These are phyloP conservation scores for Darksidea phi DNA, from an alignment of 495 filamentous ascomycete genomes.

Conservation along the genomic window DNA sequence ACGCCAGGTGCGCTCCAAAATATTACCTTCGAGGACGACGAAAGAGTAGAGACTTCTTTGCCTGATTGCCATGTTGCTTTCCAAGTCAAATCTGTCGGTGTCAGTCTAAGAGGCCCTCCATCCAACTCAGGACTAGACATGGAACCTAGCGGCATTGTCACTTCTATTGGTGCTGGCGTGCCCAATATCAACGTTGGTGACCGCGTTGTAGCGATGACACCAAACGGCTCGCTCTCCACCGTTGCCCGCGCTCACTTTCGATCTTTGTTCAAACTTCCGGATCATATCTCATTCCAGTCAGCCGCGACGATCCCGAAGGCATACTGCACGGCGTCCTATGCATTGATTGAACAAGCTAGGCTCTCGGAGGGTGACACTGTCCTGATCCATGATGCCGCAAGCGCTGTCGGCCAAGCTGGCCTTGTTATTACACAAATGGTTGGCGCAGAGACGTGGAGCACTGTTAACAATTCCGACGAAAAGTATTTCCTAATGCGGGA, in stretches of 20 bases:
- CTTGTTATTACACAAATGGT: conserved; percentile 2
- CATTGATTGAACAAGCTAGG: conserved; percentile 44
- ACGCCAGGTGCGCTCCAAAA: conserved; percentile 11
- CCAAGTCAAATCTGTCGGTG: conserved; percentile 24
- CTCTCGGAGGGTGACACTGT: conserved; percentile 37
- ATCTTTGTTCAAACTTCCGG: conserved; percentile 43
- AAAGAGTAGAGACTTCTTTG: not conserved
- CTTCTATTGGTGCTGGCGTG: conserved; percentile 24
- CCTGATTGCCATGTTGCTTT: conserved; percentile 16
- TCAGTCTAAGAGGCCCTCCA: conserved; percentile 14
- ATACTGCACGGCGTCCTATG: conserved; percentile 59
- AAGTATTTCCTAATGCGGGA: not conserved
- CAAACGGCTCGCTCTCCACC: not conserved
- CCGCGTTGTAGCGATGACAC: conserved; percentile 29
- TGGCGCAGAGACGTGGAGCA: conserved; percentile 15
- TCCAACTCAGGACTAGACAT: not conserved
- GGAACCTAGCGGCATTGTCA: conserved; percentile 24
- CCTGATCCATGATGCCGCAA: conserved; percentile 11
- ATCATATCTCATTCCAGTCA: conserved; percentile 53
- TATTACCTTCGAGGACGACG: conserved; percentile 18
- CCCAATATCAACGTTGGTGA: conserved; percentile 42
- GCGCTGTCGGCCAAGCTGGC: conserved; percentile 14
- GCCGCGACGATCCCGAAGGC: conserved; percentile 58
- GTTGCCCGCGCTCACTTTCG: not conserved
- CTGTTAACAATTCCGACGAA: conserved; percentile 5